A percentile compares a stretch with the other conserved stretches of the same genome.
These are phyloP conservation scores for Coemansia sp. DNA, from an alignment of 192 early-diverging fungal species.

Conservation along the genomic window DNA sequence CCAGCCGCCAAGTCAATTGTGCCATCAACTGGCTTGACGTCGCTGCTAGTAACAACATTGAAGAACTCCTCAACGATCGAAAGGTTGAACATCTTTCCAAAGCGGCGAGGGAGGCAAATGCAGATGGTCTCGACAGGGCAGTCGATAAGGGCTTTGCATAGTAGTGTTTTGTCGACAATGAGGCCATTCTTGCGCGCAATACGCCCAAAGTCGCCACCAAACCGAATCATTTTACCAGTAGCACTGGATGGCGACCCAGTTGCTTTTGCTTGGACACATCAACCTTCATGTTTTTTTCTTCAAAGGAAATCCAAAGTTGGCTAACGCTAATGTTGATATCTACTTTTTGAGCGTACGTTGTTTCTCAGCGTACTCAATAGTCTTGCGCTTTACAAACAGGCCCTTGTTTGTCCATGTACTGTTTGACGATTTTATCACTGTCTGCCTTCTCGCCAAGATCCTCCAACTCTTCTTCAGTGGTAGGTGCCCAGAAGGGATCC, in stretches of 20 bases:
- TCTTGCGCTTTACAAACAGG: constrained; percentile 89
- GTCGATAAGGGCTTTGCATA: constrained; percentile 18
- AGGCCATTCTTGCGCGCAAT: constrained; percentile 11
- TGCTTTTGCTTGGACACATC: neutral
- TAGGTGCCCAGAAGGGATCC: constrained; percentile 99
- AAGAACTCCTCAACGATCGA: constrained; percentile 33
- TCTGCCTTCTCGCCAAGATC: constrained; percentile 98
- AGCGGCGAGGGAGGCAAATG: constrained; percentile 22
- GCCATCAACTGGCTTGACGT: neutral
- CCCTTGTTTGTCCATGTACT: constrained; percentile 98
- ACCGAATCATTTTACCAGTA: neutral
- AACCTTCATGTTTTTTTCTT: too few relatives aligned
- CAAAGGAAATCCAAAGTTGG: neutral
- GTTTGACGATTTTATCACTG: constrained; percentile 91
- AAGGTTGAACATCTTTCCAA: constrained; percentile 27
- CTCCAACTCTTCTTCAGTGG: constrained; percentile 95
- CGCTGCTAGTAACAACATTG: constrained; percentile 10
- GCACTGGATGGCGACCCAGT: neutral
- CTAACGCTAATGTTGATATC: neutral
- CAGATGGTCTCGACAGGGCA: too few relatives aligned
- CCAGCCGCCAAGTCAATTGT: neutral
- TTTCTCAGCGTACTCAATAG: constrained; percentile 84
- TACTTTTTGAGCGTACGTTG: constrained; percentile 72
- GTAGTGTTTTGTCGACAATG: constrained; percentile 13
- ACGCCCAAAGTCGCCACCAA: constrained; percentile 14